Evolutionary conservation across 75 land plant genomes (phyloP).

Genomic region (Pinus taeda): DNA sequence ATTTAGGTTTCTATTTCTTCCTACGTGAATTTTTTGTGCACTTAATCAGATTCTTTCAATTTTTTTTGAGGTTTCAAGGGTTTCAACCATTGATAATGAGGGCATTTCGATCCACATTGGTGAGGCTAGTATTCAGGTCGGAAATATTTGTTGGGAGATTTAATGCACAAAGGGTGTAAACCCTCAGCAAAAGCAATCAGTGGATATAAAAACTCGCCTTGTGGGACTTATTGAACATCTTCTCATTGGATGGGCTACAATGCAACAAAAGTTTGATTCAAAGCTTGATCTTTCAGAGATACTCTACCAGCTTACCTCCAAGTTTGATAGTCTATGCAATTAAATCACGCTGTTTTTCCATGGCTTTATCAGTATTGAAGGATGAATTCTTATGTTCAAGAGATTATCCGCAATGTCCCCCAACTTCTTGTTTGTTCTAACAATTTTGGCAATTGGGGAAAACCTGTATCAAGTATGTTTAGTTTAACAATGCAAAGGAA

Average conservation of each 20-base stretch:
- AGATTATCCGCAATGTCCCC: slow-evolving; percentile 95
- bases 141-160: too few species aligned
- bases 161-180: too few species aligned
- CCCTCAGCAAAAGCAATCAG: slow-evolving; percentile 35
- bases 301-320: slow-evolving; percentile 84
- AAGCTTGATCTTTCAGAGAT: slow-evolving; percentile 87
- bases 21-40: too few species aligned
- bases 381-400: slow-evolving; percentile 93
- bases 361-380: slow-evolving; percentile 22
- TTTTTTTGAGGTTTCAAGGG: too few species aligned
- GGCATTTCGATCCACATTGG: too few species aligned
- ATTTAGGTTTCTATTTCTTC: too few species aligned
- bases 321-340: slow-evolving; percentile 23
- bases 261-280: slow-evolving; percentile 84
- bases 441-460: slow-evolving; percentile 87
- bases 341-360: too few species aligned
- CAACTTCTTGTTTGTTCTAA: slow-evolving; percentile 79
- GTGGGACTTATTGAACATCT: slow-evolving; percentile 94
- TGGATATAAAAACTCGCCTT: slow-evolving; percentile 85
- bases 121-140: too few species aligned
- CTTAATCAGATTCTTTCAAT: too few species aligned
- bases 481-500: slow-evolving; percentile 95
- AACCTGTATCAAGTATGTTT: slow-evolving; percentile 95
- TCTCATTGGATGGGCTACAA: slow-evolving; percentile 89
- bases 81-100: too few species aligned